phyloP scores from a whole-genome alignment of 305 asterid genomes.

The Stenogyne calaminthoides region DNA sequence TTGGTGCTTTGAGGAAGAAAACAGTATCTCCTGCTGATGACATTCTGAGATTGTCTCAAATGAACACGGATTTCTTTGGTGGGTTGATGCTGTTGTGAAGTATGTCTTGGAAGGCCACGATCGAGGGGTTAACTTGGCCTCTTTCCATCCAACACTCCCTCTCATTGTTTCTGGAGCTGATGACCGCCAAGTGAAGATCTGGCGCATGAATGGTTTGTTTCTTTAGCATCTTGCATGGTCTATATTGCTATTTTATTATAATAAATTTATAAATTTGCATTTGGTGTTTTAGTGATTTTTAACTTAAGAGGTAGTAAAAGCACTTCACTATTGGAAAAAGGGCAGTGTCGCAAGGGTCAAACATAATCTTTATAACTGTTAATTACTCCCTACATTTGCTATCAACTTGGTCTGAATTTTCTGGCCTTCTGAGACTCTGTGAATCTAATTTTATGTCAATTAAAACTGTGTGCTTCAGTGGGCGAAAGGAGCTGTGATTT shows the following conservation, averaged over 20 bases:
- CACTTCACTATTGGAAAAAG: neutral
- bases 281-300: slow-evolving; percentile 5
- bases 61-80: slow-evolving; percentile 71
- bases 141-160: slow-evolving; percentile 86
- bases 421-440: slow-evolving; percentile 6
- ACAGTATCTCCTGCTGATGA: slow-evolving; percentile 97
- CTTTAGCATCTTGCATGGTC: neutral
- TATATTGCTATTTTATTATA: slow-evolving; percentile 8
- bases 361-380: slow-evolving; percentile 1
- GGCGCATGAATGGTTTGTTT: slow-evolving; percentile 96
- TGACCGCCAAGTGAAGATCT: slow-evolving; percentile 98
- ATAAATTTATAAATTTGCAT: neutral
- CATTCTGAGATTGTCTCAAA: slow-evolving; percentile 81
- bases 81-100: slow-evolving; percentile 78
- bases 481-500: neutral
- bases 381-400: neutral
- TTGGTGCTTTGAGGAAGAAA: slow-evolving; percentile 88
- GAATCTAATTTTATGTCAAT: slow-evolving; percentile 7
- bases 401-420: neutral
- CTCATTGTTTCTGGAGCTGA: slow-evolving; percentile 98
- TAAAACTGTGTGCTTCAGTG: slow-evolving; percentile 6
- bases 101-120: slow-evolving; percentile 70
- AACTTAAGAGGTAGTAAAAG: neutral
- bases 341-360: neutral
- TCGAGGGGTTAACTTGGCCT: slow-evolving; percentile 74